Evolutionary conservation across 179 eudicot species (phyloP), one percentile per base, ranked within the genome.

Genomic region (Actinidia arguta): DNA sequence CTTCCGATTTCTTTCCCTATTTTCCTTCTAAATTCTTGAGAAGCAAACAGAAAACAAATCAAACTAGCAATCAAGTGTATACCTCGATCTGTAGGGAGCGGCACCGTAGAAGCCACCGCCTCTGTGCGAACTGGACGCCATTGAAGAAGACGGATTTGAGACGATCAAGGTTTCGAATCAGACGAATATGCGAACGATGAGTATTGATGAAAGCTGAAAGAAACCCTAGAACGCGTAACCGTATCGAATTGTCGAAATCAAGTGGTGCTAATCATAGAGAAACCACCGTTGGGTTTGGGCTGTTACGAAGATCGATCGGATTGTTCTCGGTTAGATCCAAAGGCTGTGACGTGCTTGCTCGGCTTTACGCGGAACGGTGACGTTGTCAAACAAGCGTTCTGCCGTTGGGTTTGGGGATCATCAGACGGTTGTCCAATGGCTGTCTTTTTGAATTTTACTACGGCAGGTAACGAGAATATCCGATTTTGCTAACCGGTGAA

Each of bases 11-110:
- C 12, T 39, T 44, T 1, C 0, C 24, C 8, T 62, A 31, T 31
- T 31, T n/a, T 22, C 7, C n/a, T 62, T 62, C 27, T 4, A 44
- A 69, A 36, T 91, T 39, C 85, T 83, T 39, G 70, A 78, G 31
- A 64, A 73, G 17, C 64, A 24, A 58, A 78, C 58, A 56, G 56
- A 71, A 69, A 8, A 16, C 5, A 5, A 11, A 36, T 68, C 48
- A 18, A 18, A 17, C 18, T 31, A 8, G 73, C 24, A 42, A 1
- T 70, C 9, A 8, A 1, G 20, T 7, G 27, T 58, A 20, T 85
- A 90, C 92, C 90, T 88, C 54, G 93, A 91, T 88, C 93, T 82
- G 83, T 80, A 90, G 0, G 92, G 91, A 59, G 80, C 81, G 63
- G 92, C 81, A 12, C 66, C 80, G 55, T 76, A 83, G 66, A 55